phyloP scores from a whole-genome alignment of 768 basidiomycete genomes.

The Pisolithus tinctorius region DNA sequence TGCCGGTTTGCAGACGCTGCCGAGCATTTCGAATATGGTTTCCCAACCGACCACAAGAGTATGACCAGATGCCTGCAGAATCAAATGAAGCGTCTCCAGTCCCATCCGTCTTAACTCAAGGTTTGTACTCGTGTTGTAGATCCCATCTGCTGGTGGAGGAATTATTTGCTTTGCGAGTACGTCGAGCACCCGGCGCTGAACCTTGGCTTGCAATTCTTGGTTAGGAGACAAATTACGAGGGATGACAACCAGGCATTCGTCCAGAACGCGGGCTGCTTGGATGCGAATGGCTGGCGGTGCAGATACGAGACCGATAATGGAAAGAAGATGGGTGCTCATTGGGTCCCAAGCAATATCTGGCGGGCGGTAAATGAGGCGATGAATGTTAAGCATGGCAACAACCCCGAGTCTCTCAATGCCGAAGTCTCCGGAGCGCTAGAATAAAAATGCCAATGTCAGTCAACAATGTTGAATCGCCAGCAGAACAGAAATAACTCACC shows the following conservation, averaged over 20 bases:
- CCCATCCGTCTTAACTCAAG: conserved; percentile 87
- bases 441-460: neutral
- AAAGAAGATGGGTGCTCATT: conserved; percentile 74
- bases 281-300: conserved; percentile 77
- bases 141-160: conserved; percentile 25
- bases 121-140: conserved; percentile 39
- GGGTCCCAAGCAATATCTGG: conserved; percentile 82
- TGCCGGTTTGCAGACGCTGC: conserved; percentile 72
- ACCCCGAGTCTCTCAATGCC: conserved; percentile 83
- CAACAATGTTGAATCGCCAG: neutral
- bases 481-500: conserved; percentile 38
- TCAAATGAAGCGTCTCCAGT: conserved; percentile 81
- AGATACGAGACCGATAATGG: conserved; percentile 58
- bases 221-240: conserved; percentile 61
- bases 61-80: conserved; percentile 87
- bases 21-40: conserved; percentile 86
- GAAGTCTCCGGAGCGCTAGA: conserved; percentile 84
- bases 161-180: conserved; percentile 80
- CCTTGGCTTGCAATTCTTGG: conserved; percentile 56
- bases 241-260: conserved; percentile 74
- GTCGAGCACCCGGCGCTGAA: conserved; percentile 80
- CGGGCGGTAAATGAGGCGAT: conserved; percentile 78
- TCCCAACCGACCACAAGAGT: conserved; percentile 92
- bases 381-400: conserved; percentile 76
- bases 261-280: conserved; percentile 83